Conservation (phyloP, 306 rosid genomes). For the Medicago ruthenica region DNA sequence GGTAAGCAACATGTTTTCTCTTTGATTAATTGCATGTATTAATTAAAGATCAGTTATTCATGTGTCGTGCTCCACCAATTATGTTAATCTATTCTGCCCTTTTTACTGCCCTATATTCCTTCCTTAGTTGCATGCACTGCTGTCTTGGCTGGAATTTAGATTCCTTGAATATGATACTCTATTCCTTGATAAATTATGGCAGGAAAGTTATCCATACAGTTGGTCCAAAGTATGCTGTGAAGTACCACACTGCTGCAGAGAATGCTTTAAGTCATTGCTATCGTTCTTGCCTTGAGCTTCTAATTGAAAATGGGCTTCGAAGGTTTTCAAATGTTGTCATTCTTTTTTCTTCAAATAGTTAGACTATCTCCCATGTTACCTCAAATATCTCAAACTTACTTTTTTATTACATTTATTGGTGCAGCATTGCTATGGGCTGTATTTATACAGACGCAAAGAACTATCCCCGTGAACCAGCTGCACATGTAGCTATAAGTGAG, state of each 20-base stretch:
- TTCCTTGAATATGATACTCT: conserved; percentile 35
- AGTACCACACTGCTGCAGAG: conserved; percentile 99
- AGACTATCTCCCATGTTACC: conserved; percentile 24
- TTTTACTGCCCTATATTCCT: conserved; percentile 29
- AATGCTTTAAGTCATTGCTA: conserved; percentile 98
- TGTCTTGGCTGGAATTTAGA: conserved; percentile 34
- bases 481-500: conserved; percentile 99
- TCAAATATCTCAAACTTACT: conserved; percentile 42
- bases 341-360: conserved; percentile 36
- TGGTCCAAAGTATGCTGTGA: conserved; percentile 96
- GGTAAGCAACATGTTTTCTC: background rate
- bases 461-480: conserved; percentile 99
- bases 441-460: conserved; percentile 91
- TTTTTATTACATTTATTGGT: conserved; percentile 38
- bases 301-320: conserved; percentile 80
- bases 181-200: conserved; percentile 42
- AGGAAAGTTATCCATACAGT: conserved; percentile 97
- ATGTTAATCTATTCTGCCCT: conserved; percentile 23
- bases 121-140: conserved; percentile 29
- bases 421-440: conserved; percentile 96
- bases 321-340: conserved; percentile 59
- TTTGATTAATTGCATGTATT: no score
- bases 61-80: conserved; percentile 34
- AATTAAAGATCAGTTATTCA: conserved; percentile 30
- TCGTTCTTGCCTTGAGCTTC: conserved; percentile 96